Evolutionary conservation across 2,329 filamentous ascomycete genomes (phyloP).

Genomic region (Aspergillus fischeri): DNA sequence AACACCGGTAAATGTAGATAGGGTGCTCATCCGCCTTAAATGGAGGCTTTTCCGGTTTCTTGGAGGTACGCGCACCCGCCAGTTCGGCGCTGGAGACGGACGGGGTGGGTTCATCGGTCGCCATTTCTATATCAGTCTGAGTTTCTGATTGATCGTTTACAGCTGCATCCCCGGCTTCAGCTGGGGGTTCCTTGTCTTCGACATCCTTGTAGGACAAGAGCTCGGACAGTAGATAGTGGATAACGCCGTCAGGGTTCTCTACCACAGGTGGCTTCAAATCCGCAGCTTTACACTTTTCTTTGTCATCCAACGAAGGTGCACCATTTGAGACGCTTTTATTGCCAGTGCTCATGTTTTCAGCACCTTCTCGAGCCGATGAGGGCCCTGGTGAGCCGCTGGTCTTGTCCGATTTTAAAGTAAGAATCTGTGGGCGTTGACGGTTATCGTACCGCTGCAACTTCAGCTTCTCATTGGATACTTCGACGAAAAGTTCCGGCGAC

Average conservation of each 20-base stretch:
- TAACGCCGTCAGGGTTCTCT: constrained; percentile 89
- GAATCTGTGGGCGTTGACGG: constrained; percentile 49
- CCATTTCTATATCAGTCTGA: constrained; percentile 50
- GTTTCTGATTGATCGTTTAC: constrained; percentile 30
- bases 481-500: constrained; percentile 78
- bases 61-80: constrained; percentile 41
- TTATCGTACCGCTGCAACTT: constrained; percentile 64
- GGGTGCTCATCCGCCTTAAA: constrained; percentile 94
- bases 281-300: constrained; percentile 50
- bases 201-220: constrained; percentile 88
- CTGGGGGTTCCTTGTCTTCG: constrained; percentile 68
- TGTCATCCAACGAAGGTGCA: constrained; percentile 17
- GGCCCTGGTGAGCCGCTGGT: constrained; percentile 21
- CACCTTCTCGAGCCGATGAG: constrained; percentile 19
- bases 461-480: constrained; percentile 79
- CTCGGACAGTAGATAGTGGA: constrained; percentile 92
- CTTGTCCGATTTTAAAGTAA: constrained; percentile 51
- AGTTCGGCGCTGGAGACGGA: constrained; percentile 29
- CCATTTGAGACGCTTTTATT: constrained; percentile 24
- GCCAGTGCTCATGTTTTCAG: constrained; percentile 29
- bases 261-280: constrained; percentile 80
- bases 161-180: constrained; percentile 25
- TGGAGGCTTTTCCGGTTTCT: constrained; percentile 64
- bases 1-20: constrained; percentile 94
- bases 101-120: constrained; percentile 35